Percentiles rank a stretch among this genome's conserved stretches.
These are phyloP conservation scores for Phlyctochytrium planicorne DNA, from an alignment of 192 early-diverging fungal genomes.

Conservation along the genomic window DNA sequence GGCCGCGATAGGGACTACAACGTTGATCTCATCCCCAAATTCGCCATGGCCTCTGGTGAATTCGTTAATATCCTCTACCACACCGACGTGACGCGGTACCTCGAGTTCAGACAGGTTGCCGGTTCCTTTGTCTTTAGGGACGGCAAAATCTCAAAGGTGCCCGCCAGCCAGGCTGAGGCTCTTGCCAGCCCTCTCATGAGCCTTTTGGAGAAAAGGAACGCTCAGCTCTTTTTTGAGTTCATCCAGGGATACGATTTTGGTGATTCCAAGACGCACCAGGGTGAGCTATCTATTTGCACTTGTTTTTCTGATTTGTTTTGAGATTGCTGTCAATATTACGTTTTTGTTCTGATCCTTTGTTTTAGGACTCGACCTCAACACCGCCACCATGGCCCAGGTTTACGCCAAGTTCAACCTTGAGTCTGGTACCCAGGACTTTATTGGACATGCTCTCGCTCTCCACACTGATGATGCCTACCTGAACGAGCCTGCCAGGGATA, in stretches of 20 bases:
- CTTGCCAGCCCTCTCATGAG: slow-evolving; percentile 83
- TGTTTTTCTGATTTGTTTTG: slow-evolving; percentile 2
- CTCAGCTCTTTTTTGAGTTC: slow-evolving; percentile 94
- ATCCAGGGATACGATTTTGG: slow-evolving; percentile 82
- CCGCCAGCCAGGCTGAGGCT: slow-evolving; percentile 84
- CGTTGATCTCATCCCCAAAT: slow-evolving; percentile 98
- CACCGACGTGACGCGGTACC: slow-evolving; percentile 96
- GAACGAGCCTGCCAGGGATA: slow-evolving; percentile 69
- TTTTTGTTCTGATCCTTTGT: neutral
- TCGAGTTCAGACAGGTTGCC: slow-evolving; percentile 94
- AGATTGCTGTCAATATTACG: neutral
- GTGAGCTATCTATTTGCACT: slow-evolving; percentile 16
- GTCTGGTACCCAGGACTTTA: slow-evolving; percentile 91
- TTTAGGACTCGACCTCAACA: slow-evolving; percentile 71
- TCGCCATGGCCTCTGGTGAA: slow-evolving; percentile 98
- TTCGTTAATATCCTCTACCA: slow-evolving; percentile 95
- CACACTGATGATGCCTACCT: slow-evolving; percentile 83
- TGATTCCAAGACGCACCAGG: slow-evolving; percentile 75
- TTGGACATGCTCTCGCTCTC: slow-evolving; percentile 96
- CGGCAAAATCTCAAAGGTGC: slow-evolving; percentile 92
- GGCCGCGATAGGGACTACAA: slow-evolving; percentile 82
- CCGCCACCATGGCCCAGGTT: slow-evolving; percentile 70
- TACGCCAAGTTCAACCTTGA: slow-evolving; percentile 89
- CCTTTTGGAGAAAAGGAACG: slow-evolving; percentile 89
- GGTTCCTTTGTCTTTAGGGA: slow-evolving; percentile 91